Percentiles rank a stretch among this genome's conserved stretches.
Evolutionary conservation across 2,329 filamentous ascomycete species (phyloP).

Genomic region (Pseudopithomyces chartarum): DNA sequence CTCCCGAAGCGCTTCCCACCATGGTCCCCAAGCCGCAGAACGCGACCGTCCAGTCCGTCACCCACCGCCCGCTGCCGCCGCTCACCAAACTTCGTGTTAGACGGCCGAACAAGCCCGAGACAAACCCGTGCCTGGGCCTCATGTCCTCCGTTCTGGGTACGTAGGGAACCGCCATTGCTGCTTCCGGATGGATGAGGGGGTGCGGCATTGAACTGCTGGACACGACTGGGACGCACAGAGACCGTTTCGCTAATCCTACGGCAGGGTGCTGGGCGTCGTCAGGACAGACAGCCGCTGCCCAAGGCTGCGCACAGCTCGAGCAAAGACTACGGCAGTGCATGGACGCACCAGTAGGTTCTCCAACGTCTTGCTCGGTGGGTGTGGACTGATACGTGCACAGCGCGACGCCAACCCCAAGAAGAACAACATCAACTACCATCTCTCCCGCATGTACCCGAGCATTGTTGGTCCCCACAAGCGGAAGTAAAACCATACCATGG

Average conservation of each 20-base stretch:
- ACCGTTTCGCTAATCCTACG: constrained; percentile 21
- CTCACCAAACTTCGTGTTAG: constrained; percentile 68
- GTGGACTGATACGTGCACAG: constrained; percentile 43
- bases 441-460: constrained; percentile 75
- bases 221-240: constrained; percentile 8
- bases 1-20: constrained; percentile 11
- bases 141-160: constrained; percentile 72
- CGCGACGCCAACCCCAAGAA: constrained; percentile 63
- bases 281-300: constrained; percentile 62
- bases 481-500: constrained; percentile 48
- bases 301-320: constrained; percentile 65
- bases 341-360: constrained; percentile 72
- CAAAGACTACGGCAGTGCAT: constrained; percentile 70
- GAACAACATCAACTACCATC: constrained; percentile 90
- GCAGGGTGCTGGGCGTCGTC: constrained; percentile 84
- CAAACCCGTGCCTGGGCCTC: constrained; percentile 67
- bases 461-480: constrained; percentile 74
- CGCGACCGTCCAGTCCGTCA: constrained; percentile 40
- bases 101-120: constrained; percentile 64
- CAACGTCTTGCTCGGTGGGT: neutral
- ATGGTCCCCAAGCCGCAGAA: constrained; percentile 46
- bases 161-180: constrained; percentile 7
- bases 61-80: constrained; percentile 60
- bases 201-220: neutral
- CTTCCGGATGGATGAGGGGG: neutral